These are phyloP conservation scores for Eutrema salsugineum DNA, from an alignment of 441 rosid genomes.

Conservation along the genomic window DNA sequence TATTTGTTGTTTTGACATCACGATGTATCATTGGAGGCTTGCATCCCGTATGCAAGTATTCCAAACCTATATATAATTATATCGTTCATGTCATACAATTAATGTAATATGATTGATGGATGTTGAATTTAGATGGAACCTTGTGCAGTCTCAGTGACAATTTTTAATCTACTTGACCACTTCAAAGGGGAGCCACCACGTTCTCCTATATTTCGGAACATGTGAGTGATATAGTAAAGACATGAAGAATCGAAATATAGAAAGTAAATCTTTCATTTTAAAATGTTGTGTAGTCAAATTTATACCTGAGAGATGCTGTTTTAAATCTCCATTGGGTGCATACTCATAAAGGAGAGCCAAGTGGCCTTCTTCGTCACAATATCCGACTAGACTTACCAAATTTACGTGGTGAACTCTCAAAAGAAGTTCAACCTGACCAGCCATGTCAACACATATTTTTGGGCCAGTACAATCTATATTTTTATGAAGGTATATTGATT, in stretches of 20 bases:
- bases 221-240: neutral
- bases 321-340: slow-evolving; percentile 42
- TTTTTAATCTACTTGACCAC: slow-evolving; percentile 13
- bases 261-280: neutral
- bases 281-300: slow-evolving; percentile 25
- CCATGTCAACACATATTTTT: neutral
- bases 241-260: neutral
- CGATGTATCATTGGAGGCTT: slow-evolving; percentile 37
- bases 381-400: slow-evolving; percentile 46
- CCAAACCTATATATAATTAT: slow-evolving; percentile 24
- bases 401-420: slow-evolving; percentile 56
- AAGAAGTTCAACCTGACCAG: slow-evolving; percentile 28
- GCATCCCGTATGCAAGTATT: slow-evolving; percentile 33
- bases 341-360: slow-evolving; percentile 48
- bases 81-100: neutral
- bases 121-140: neutral
- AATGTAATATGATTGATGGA: neutral
- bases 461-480: too few relatives aligned
- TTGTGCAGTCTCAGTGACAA: slow-evolving; percentile 5
- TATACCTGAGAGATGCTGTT: slow-evolving; percentile 42
- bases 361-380: slow-evolving; percentile 40
- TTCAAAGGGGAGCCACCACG: neutral
- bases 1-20: slow-evolving; percentile 38
- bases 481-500: too few relatives aligned
- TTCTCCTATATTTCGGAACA: neutral